Base-by-base conservation (phyloP, 108 stramenopile species). In the Pseudonitzschia multistriata region DNA sequence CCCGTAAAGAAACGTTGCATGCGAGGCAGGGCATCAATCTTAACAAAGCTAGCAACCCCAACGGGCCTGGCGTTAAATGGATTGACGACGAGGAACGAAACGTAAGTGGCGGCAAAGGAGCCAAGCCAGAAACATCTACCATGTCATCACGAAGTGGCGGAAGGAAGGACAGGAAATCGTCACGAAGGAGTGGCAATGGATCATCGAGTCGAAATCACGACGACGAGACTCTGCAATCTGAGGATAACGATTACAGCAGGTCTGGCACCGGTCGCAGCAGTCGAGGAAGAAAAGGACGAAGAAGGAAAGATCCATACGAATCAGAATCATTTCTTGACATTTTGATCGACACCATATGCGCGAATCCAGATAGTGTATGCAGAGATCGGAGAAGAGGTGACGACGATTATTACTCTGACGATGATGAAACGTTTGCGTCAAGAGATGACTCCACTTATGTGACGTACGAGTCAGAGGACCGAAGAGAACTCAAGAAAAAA, bases 311-410 rank as follows among this genome's bases (percentile, higher is more conserved):
- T 67, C 85, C 87, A 6, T 88, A 89, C 65, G 87, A 88, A 71
- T 79, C 81, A 28, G 86, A 83, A 70, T 87, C 86, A 4, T 93
- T 93, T 57, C 68, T 93, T 42, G 92, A 93, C 67, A 78, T 88
- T 76, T 74, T 93, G 48, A 93, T 93, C 73, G 92, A 93, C 61
- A 88, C 89, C 17, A 80, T 93, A 35, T 93, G 92, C 55, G 81
- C 92, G 15, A 85, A 85, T 53, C 66, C 88, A 71, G 73, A 83
- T 78, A 54, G 79, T 80, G 72, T 81, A 27, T 85, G 84, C 37
- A 67, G 80, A n/a, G 87, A 86, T 36, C 62, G 83, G 11, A 81
- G 84, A 62, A 30, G 76, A 34, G 79, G 79, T 24, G 84, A 86
- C 36, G 89, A 88, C 7, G 78, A 81, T 35, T 75, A 85, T 60